phyloP scores from a whole-genome alignment of 495 filamentous ascomycete species.

The Podospora sp. region DNA sequence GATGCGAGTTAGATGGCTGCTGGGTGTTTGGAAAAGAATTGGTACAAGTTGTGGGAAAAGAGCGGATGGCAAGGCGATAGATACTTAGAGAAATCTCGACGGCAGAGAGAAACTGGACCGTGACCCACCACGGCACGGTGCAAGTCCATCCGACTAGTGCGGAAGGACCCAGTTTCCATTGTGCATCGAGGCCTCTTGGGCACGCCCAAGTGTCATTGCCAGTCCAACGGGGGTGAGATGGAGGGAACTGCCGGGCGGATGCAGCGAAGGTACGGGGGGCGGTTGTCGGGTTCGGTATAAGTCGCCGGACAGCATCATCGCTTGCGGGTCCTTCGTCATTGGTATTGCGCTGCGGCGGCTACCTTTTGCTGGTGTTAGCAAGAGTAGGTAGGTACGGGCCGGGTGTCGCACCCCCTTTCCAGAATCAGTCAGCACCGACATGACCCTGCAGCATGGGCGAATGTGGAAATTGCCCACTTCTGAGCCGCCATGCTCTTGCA shows the following conservation, averaged over 20 bases:
- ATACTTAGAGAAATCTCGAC: too few relatives aligned
- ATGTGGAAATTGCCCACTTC: too few relatives aligned
- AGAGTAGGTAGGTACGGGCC: not conserved
- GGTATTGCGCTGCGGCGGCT: not conserved
- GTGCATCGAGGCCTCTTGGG: conserved; percentile 11
- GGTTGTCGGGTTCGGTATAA: not conserved
- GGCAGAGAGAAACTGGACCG: conserved; percentile 12
- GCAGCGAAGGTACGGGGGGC: not conserved
- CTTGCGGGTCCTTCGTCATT: not conserved
- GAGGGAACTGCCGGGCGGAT: not conserved
- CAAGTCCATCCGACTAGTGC: conserved; percentile 13
- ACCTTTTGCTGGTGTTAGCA: not conserved
- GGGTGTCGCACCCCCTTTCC: not conserved
- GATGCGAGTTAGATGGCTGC: too few relatives aligned
- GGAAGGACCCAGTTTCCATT: conserved; percentile 13
- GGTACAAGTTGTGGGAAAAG: too few relatives aligned
- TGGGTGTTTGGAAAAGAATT: too few relatives aligned
- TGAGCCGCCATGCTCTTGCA: too few relatives aligned
- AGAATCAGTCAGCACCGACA: not conserved
- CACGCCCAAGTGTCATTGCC: not conserved
- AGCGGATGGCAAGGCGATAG: too few relatives aligned
- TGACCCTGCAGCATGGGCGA: too few relatives aligned
- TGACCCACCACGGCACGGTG: not conserved
- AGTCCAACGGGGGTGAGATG: not conserved
- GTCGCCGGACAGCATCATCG: not conserved